A percentile compares a stretch with the other conserved stretches of the same genome.
Conservation (phyloP, 352 stramenopile species). For the Aphanomyces astaci region DNA sequence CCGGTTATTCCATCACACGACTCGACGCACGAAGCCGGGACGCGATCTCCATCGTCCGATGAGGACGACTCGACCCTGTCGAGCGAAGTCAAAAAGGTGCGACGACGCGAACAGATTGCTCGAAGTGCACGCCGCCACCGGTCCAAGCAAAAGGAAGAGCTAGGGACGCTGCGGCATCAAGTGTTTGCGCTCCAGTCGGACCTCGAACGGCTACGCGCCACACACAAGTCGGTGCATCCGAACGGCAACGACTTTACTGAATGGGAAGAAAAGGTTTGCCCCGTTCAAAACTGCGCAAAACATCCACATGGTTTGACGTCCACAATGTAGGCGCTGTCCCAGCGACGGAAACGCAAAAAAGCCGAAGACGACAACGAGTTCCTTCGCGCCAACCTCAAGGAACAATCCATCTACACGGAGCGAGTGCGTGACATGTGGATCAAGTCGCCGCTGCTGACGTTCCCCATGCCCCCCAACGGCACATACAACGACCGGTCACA, state of each 20-base stretch:
- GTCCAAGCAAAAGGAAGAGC: conserved; percentile 41
- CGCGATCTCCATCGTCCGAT: not conserved
- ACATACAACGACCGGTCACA: conserved; percentile 13
- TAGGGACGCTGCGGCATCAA: conserved; percentile 56
- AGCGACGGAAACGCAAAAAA: conserved; percentile 22
- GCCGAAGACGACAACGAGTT: conserved; percentile 21
- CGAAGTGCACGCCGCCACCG: conserved; percentile 17
- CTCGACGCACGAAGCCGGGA: not conserved
- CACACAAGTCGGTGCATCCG: conserved; percentile 18
- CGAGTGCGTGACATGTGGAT: conserved; percentile 28
- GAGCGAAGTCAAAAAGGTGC: conserved; percentile 17
- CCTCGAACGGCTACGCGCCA: conserved; percentile 35
- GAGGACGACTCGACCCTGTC: conserved; percentile 12
- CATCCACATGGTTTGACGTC: no score
- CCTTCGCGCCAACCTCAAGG: not conserved
- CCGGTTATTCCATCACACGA: not conserved
- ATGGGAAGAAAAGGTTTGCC: conserved; percentile 24
- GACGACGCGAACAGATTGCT: conserved; percentile 18
- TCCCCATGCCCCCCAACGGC: conserved; percentile 10
- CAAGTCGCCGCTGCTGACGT: conserved; percentile 29
- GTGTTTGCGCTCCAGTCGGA: conserved; percentile 66
- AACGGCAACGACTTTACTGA: conserved; percentile 23
- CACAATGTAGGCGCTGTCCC: not conserved
- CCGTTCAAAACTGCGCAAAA: no score
- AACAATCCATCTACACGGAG: conserved; percentile 21